phyloP scores from a whole-genome alignment of 768 basidiomycete species.

The Suillus subalutaceus region DNA sequence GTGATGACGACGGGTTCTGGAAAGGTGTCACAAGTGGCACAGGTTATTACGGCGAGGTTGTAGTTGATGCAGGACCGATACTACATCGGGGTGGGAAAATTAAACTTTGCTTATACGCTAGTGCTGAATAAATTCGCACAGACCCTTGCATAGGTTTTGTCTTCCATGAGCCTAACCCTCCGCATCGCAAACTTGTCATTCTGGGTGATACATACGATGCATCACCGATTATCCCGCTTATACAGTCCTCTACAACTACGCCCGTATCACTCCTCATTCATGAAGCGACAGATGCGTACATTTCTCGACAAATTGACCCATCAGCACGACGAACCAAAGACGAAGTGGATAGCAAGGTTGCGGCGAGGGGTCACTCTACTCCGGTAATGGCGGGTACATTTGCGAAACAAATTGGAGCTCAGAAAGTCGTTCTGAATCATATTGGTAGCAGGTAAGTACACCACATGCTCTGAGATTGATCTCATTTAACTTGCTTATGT shows the following conservation, averaged over 20 bases:
- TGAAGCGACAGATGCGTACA: conserved; percentile 78
- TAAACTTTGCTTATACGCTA: conserved; percentile 1
- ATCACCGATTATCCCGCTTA: conserved; percentile 58
- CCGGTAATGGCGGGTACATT: conserved; percentile 79
- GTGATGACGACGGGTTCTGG: conserved; percentile 67
- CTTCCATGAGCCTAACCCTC: conserved; percentile 56
- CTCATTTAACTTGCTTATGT: neutral
- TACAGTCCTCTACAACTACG: conserved; percentile 35
- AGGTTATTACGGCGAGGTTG: conserved; percentile 44
- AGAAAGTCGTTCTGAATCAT: conserved; percentile 74
- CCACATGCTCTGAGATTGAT: neutral
- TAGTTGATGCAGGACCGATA: conserved; percentile 78
- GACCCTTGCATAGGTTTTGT: conserved; percentile 83
- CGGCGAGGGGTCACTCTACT: conserved; percentile 77
- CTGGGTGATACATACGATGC: conserved; percentile 80
- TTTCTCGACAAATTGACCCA: conserved; percentile 58
- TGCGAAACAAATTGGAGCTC: conserved; percentile 61
- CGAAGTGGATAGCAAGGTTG: conserved; percentile 50
- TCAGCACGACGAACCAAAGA: conserved; percentile 45
- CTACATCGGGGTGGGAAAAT: conserved; percentile 64
- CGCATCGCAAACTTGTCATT: conserved; percentile 67
- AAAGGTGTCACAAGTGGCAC: conserved; percentile 45
- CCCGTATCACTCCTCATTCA: conserved; percentile 76
- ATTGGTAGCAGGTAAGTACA: conserved; percentile 63
- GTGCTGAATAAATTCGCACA: conserved; percentile 28